Evolutionary conservation across 2,329 filamentous ascomycete species (phyloP).

Genomic region (Fusarium succisae): DNA sequence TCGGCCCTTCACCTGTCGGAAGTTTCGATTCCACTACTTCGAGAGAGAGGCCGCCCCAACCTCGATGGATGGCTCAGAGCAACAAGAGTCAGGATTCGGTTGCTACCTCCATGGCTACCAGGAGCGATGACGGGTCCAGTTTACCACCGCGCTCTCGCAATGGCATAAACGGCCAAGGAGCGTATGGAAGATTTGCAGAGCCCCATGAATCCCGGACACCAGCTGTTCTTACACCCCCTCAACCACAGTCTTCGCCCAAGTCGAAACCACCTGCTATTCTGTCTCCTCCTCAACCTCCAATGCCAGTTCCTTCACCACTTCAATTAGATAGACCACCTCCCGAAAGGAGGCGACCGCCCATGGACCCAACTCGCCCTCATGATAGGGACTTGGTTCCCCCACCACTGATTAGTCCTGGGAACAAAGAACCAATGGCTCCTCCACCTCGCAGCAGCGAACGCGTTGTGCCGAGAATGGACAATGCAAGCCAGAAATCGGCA

Average conservation of each 20-base stretch:
- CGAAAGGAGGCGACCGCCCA: slow-evolving; percentile 72
- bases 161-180: slow-evolving; percentile 53
- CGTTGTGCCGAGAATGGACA: slow-evolving; percentile 58
- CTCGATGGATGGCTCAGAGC: slow-evolving; percentile 58
- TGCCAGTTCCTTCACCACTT: slow-evolving; percentile 38
- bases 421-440: slow-evolving; percentile 57
- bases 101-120: slow-evolving; percentile 55
- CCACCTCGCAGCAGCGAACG: slow-evolving; percentile 63
- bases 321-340: slow-evolving; percentile 61
- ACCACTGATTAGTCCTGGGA: slow-evolving; percentile 63
- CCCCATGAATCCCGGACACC: slow-evolving; percentile 30
- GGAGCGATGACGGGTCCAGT: slow-evolving; percentile 62
- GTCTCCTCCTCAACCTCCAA: slow-evolving; percentile 38
- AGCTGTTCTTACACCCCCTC: slow-evolving; percentile 33
- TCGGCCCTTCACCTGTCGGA: slow-evolving; percentile 58
- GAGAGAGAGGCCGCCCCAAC: slow-evolving; percentile 52
- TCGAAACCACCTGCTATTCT: slow-evolving; percentile 34
- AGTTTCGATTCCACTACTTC: slow-evolving; percentile 61
- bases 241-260: slow-evolving; percentile 39
- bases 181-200: slow-evolving; percentile 52
- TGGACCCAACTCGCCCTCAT: slow-evolving; percentile 67
- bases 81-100: slow-evolving; percentile 69
- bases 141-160: slow-evolving; percentile 64
- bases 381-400: slow-evolving; percentile 67
- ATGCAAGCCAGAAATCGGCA: slow-evolving; percentile 43